Evolutionary conservation across 2,329 filamentous ascomycete genomes (phyloP).

Genomic region (Fusarium penzigii): DNA sequence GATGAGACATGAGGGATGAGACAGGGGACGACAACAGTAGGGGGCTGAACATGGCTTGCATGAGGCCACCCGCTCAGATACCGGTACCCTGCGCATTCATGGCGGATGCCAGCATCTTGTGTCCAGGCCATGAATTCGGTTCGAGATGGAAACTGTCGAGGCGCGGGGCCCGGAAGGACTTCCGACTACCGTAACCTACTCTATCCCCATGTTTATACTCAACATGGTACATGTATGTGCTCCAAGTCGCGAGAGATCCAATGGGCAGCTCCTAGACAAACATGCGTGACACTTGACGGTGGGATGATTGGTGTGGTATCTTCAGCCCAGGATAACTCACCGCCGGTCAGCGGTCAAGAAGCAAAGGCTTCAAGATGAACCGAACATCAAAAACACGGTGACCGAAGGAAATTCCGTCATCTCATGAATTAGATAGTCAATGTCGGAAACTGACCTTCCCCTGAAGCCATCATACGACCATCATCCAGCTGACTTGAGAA

Average conservation of each 20-base stretch:
- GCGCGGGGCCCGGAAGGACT: slow-evolving; percentile 16
- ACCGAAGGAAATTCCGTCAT: slow-evolving; percentile 6
- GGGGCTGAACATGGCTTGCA: neutral
- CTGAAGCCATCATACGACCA: slow-evolving; percentile 24
- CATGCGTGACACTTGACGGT: slow-evolving; percentile 17
- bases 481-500: slow-evolving; percentile 23
- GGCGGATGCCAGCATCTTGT: neutral
- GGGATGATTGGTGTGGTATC: slow-evolving; percentile 22
- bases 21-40: neutral
- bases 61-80: neutral
- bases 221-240: neutral
- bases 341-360: slow-evolving; percentile 22
- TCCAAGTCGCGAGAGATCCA: slow-evolving; percentile 11
- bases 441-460: slow-evolving; percentile 1
- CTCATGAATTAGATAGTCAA: neutral
- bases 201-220: slow-evolving; percentile 9
- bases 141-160: slow-evolving; percentile 7
- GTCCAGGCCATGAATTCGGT: neutral
- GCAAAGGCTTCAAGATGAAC: slow-evolving; percentile 3
- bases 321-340: slow-evolving; percentile 19
- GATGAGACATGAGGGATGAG: neutral
- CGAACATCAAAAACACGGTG: slow-evolving; percentile 6
- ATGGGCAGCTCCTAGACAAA: slow-evolving; percentile 14
- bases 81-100: neutral
- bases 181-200: slow-evolving; percentile 5